Percentiles rank a stretch among this genome's conserved stretches.
phyloP scores from a whole-genome alignment of 257 asterid genomes.

The Nicotiana undulata region DNA sequence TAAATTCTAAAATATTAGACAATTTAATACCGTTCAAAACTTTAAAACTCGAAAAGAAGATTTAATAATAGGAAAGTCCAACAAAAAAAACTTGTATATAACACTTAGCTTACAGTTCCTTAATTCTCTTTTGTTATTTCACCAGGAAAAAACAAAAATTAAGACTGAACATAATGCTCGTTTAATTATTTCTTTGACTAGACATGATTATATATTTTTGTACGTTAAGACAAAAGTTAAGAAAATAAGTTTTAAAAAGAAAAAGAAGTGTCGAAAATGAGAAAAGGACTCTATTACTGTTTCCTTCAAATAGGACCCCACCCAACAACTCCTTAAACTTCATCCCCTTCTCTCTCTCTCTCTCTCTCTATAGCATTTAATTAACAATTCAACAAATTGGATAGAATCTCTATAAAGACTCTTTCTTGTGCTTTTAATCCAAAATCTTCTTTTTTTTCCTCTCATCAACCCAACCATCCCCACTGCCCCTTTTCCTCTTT shows the following conservation, averaged over 20 bases:
- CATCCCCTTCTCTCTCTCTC: conserved; percentile 10
- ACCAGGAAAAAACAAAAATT: not conserved
- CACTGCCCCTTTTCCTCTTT: not conserved
- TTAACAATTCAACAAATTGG: conserved; percentile 23
- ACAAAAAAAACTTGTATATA: not conserved
- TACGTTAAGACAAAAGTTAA: not conserved
- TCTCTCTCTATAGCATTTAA: conserved; percentile 10
- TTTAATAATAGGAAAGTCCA: too few species aligned
- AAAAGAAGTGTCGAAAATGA: not conserved
- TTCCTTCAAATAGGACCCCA: conserved; percentile 3
- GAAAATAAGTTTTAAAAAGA: not conserved
- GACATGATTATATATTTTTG: not conserved
- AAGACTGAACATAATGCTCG: not conserved
- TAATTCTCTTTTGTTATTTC: not conserved
- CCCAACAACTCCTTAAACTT: conserved; percentile 19
- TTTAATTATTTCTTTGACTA: not conserved
- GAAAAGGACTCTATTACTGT: conserved; percentile 8
- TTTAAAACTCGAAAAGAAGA: too few species aligned
- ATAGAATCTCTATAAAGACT: conserved; percentile 53
- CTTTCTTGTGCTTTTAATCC: conserved; percentile 26
- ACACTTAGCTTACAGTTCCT: not conserved
- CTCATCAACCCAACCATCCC: not conserved
- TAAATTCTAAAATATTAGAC: too few species aligned
- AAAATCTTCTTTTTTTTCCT: conserved; percentile 1
- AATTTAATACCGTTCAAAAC: too few species aligned